Base-by-base conservation (phyloP, 176 grass and related monocot genomes). In the Puya raimondii region DNA sequence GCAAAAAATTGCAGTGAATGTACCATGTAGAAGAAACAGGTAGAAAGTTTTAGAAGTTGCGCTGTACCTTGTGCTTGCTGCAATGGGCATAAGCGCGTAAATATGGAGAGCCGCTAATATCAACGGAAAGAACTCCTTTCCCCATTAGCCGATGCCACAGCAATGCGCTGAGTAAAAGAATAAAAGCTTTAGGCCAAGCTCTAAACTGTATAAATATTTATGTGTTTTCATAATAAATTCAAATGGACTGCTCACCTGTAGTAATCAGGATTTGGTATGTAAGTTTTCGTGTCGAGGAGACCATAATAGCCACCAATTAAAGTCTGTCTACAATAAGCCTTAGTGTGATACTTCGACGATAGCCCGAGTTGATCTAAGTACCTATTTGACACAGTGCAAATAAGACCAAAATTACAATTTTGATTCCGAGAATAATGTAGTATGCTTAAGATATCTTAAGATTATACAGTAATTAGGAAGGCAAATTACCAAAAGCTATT, bases 291-390 rank as follows among this genome's bases (percentile, higher is more conserved):
- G 63, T 99, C 90, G n/a, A 99, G 84, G 65, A 99, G 95, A 50
- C 95, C 95, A 53, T 99, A 99, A 70, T 99, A 91, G 29, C 95
- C 95, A 20, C 95, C 95, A 70, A 94, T 94, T 59, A 91, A 84
- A 15, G 77, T 80, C 64, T 99, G 95, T 75, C 95, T 87, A 65
- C 95, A 99, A 63, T 99, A 94, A n/a, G 84, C 89, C 82, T 85
- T 93, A 12, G 89, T 90, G 57, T 93, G 79, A 81, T 99, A 99
- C 77, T 86, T 99, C 47, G 94, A 85, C 64, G 94, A 80, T 65
- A 93, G 76, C 14, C 94, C 94, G 33, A 99, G 80, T 73, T 99
- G 89, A 88, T 99, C 94, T 64, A 99, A 81, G 66, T 99, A 99
- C 94, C 94, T 99, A 69, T 75, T 77, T 42, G 4, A 42, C 33